Percentiles rank a stretch among this genome's conserved stretches.
These are phyloP conservation scores for Haplosporangium gracile DNA, from an alignment of 192 early-diverging fungal species.

Conservation along the genomic window DNA sequence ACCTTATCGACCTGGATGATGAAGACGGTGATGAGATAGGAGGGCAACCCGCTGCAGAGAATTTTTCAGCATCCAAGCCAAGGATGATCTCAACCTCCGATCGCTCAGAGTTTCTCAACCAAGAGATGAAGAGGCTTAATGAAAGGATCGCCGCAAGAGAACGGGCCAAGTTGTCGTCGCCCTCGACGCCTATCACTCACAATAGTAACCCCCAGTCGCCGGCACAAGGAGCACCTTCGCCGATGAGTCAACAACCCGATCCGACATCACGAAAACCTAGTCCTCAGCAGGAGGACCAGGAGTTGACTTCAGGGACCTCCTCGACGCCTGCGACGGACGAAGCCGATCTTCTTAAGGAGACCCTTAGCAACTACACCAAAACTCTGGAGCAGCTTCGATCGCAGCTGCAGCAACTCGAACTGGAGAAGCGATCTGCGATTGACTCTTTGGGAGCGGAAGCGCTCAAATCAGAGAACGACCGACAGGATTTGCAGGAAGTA, in stretches of 20 bases:
- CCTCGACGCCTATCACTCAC: neutral
- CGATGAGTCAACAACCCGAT: neutral
- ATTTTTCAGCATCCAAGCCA: neutral
- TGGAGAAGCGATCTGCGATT: neutral
- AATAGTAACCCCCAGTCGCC: neutral
- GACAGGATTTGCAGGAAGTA: neutral
- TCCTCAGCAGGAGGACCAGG: neutral
- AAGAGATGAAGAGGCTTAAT: conserved; percentile 30
- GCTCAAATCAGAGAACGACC: neutral
- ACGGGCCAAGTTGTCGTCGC: conserved; percentile 12
- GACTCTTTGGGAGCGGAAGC: neutral
- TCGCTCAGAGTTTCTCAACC: conserved; percentile 15
- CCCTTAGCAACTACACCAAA: conserved; percentile 5
- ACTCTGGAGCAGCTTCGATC: conserved; percentile 22
- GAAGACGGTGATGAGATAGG: conserved; percentile 26
- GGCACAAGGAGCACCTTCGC: neutral
- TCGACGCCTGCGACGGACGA: neutral
- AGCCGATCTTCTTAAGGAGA: neutral
- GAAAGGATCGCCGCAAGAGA: conserved; percentile 27
- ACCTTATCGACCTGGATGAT: conserved; percentile 45
- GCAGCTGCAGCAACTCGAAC: conserved; percentile 22
- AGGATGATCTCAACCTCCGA: neutral
- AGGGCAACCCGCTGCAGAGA: neutral
- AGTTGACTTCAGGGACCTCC: neutral
- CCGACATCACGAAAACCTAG: neutral